These are phyloP conservation scores for Annona cherimola DNA, from an alignment of 164 flowering plant genomes.

Conservation along the genomic window DNA sequence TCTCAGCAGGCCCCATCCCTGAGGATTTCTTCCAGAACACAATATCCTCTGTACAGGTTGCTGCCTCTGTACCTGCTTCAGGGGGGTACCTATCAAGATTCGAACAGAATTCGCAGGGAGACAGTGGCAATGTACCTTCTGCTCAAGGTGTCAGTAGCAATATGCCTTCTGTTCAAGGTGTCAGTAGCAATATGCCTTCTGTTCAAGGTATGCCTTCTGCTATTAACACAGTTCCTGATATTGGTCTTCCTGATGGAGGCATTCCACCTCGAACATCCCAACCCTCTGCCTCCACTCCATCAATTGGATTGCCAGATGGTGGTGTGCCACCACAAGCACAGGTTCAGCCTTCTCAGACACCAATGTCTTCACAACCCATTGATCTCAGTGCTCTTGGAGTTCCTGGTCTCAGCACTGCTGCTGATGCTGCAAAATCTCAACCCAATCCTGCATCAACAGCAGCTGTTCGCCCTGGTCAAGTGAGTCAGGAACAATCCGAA, in stretches of 20 bases:
- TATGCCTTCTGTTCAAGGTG: slow-evolving; percentile 35
- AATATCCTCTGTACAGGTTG: slow-evolving; percentile 83
- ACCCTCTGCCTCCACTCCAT: slow-evolving; percentile 29
- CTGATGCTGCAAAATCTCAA: slow-evolving; percentile 30
- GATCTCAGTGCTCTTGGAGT: slow-evolving; percentile 85
- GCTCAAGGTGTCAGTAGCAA: slow-evolving; percentile 38
- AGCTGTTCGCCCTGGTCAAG: slow-evolving; percentile 95
- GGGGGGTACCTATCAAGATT: slow-evolving; percentile 51
- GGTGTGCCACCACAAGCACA: slow-evolving; percentile 86
- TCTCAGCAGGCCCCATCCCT: slow-evolving; percentile 76
- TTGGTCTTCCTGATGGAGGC: slow-evolving; percentile 76
- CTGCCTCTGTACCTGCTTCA: slow-evolving; percentile 73
- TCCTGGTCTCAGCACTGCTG: slow-evolving; percentile 40
- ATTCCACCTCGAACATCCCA: slow-evolving; percentile 54
- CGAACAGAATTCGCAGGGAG: slow-evolving; percentile 46
- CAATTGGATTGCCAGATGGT: slow-evolving; percentile 86
- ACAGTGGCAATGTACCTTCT: slow-evolving; percentile 27
- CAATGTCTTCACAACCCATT: slow-evolving; percentile 63
- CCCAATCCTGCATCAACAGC: slow-evolving; percentile 54
- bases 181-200: slow-evolving; percentile 27
- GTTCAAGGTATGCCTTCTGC: slow-evolving; percentile 24
- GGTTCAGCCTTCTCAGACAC: slow-evolving; percentile 25
- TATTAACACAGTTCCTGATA: slow-evolving; percentile 28
- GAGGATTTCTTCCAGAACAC: slow-evolving; percentile 98
- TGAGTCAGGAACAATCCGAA: slow-evolving; percentile 15